phyloP scores from a whole-genome alignment of 148 eudicot species.

The Vaccinium macrocarpon region DNA sequence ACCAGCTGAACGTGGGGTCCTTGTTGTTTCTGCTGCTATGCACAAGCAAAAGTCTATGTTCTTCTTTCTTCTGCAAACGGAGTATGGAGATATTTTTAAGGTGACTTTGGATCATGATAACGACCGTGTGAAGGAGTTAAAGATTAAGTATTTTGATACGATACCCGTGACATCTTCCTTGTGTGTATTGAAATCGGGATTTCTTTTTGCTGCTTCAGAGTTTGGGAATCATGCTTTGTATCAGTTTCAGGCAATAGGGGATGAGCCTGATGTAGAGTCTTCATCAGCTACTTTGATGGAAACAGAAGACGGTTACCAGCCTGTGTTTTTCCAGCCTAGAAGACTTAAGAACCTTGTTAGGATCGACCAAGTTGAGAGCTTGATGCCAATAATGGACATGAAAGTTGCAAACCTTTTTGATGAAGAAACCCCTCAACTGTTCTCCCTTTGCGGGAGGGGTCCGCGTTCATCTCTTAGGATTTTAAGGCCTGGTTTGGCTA shows the following conservation, averaged over 20 bases:
- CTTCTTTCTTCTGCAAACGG: conserved; percentile 87
- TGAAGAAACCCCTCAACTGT: conserved; percentile 95
- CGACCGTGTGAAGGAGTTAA: conserved; percentile 75
- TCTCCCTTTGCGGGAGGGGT: conserved; percentile 92
- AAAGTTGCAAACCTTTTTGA: conserved; percentile 85
- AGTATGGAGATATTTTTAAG: conserved; percentile 92
- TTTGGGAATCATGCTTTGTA: conserved; percentile 94
- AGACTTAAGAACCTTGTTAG: conserved; percentile 79
- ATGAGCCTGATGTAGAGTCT: conserved; percentile 90
- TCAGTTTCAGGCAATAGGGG: conserved; percentile 98
- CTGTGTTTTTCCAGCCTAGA: conserved; percentile 86
- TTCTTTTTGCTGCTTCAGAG: conserved; percentile 94
- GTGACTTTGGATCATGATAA: conserved; percentile 77
- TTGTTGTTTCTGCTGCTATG: conserved; percentile 83
- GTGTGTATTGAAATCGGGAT: conserved; percentile 87
- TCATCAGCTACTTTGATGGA: conserved; percentile 77
- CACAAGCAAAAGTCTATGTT: conserved; percentile 93
- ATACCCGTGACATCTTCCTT: conserved; percentile 82
- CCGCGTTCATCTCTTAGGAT: conserved; percentile 89
- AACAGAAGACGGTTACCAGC: conserved; percentile 91
- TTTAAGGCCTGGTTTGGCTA: conserved; percentile 88
- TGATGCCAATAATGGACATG: conserved; percentile 99
- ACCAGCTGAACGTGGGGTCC: conserved; percentile 87
- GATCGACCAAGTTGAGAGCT: conserved; percentile 92
- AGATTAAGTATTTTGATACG: conserved; percentile 90